These are phyloP conservation scores for Fusarium mangiferae DNA, from an alignment of 2,329 filamentous ascomycete genomes.

Conservation along the genomic window DNA sequence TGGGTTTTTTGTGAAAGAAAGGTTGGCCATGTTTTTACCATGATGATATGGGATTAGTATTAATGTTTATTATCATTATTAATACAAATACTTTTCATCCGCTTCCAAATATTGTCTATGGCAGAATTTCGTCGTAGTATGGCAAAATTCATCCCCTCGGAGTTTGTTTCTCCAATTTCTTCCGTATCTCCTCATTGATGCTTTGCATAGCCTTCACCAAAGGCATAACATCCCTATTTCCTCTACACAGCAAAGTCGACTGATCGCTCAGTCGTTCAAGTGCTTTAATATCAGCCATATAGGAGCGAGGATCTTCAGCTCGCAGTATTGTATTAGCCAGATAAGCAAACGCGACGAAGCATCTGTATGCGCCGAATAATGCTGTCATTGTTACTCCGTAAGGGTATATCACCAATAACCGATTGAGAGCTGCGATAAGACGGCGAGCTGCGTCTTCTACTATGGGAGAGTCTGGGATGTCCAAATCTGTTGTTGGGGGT, in stretches of 20 bases:
- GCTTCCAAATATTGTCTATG: neutral
- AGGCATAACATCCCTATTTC: constrained; percentile 42
- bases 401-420: constrained; percentile 35
- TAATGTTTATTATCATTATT: neutral
- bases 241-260: constrained; percentile 30
- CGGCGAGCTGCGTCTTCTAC: constrained; percentile 42
- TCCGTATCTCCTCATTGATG: constrained; percentile 40
- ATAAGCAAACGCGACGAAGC: constrained; percentile 44
- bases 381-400: constrained; percentile 40
- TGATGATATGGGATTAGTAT: neutral
- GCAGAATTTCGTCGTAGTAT: neutral
- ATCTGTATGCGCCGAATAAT: constrained; percentile 43
- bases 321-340: constrained; percentile 40
- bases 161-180: neutral
- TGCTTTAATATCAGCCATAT: constrained; percentile 34
- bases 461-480: constrained; percentile 45
- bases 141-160: neutral
- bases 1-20: neutral
- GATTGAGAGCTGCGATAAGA: constrained; percentile 34
- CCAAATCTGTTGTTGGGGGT: constrained; percentile 41
- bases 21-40: neutral
- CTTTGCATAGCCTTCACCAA: constrained; percentile 42
- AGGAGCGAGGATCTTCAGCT: constrained; percentile 18
- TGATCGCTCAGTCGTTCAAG: constrained; percentile 32
- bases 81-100: neutral